A percentile compares a stretch with the other conserved stretches of the same genome.
These are phyloP conservation scores for Clitopilus passeckerianus DNA, from an alignment of 768 basidiomycete species.

Conservation along the genomic window DNA sequence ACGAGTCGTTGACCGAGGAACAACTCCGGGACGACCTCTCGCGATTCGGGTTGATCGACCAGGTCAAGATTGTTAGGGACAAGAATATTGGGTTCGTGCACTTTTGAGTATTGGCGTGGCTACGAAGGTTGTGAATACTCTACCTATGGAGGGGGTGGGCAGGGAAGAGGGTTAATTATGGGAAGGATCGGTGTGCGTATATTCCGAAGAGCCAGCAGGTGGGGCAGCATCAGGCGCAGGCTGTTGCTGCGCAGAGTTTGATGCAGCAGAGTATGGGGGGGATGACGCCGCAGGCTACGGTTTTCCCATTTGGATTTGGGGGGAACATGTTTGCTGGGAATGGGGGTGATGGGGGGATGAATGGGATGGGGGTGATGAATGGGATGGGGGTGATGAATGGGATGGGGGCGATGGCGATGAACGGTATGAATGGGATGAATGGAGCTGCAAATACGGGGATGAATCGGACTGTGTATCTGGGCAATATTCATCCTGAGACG, in stretches of 20 bases:
- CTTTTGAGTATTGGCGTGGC: conserved; percentile 94
- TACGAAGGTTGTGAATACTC: conserved; percentile 92
- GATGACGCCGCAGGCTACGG: conserved; percentile 10
- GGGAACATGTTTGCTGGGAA: conserved; percentile 33
- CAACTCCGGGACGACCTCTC: conserved; percentile 87
- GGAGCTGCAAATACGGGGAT: conserved; percentile 36
- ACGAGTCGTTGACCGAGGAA: conserved; percentile 88
- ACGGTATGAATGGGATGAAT: conserved; percentile 16
- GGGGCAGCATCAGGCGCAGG: conserved; percentile 81
- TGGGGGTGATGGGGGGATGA: conserved; percentile 12
- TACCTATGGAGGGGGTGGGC: conserved; percentile 93
- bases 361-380: conserved; percentile 10
- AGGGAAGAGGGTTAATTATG: conserved; percentile 95
- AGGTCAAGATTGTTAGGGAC: conserved; percentile 98
- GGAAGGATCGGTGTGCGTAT: conserved; percentile 98
- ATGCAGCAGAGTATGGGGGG: not conserved
- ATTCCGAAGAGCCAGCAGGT: conserved; percentile 94
- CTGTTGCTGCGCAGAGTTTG: conserved; percentile 12
- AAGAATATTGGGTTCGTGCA: conserved; percentile 99
- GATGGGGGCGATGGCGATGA: conserved; percentile 21
- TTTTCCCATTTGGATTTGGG: conserved; percentile 47
- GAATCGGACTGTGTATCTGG: conserved; percentile 93
- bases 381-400: conserved; percentile 17
- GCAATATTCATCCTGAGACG: conserved; percentile 96
- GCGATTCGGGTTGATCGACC: conserved; percentile 94